Conservation (phyloP, 2,329 filamentous ascomycete species). For the Fusarium algeriense region DNA sequence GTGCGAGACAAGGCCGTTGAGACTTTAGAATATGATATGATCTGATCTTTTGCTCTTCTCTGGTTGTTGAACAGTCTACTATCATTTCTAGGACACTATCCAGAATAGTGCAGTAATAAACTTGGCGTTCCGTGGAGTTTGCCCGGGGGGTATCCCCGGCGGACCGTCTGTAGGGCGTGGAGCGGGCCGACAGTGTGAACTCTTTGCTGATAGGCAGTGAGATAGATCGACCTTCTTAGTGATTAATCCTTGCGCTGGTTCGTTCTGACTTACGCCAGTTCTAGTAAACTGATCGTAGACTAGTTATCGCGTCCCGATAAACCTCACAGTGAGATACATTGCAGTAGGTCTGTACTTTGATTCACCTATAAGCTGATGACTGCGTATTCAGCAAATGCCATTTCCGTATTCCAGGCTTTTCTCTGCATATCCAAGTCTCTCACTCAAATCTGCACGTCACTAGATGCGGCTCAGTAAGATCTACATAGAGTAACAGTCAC, state of each 20-base stretch:
- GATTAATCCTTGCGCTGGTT: not conserved
- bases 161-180: constrained; percentile 6
- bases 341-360: not conserved
- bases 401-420: not conserved
- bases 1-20: constrained; percentile 7
- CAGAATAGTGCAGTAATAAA: not conserved
- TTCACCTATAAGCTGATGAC: not conserved
- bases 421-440: not conserved
- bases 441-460: constrained; percentile 16
- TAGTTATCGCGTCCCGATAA: not conserved
- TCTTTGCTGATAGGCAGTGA: not conserved
- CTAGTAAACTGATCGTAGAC: constrained; percentile 1
- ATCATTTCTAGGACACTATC: not conserved
- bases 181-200: not conserved
- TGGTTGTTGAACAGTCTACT: not conserved
- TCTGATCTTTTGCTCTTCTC: not conserved
- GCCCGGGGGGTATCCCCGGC: not conserved
- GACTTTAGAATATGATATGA: constrained; percentile 4
- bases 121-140: not conserved
- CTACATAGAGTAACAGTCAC: constrained; percentile 1
- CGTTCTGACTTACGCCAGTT: not conserved
- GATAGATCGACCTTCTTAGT: not conserved
- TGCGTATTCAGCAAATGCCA: not conserved
- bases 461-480: constrained; percentile 35
- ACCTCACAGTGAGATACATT: not conserved